These are phyloP conservation scores for Candolleomyces aberdarensis DNA, from an alignment of 768 basidiomycete species.

Conservation along the genomic window DNA sequence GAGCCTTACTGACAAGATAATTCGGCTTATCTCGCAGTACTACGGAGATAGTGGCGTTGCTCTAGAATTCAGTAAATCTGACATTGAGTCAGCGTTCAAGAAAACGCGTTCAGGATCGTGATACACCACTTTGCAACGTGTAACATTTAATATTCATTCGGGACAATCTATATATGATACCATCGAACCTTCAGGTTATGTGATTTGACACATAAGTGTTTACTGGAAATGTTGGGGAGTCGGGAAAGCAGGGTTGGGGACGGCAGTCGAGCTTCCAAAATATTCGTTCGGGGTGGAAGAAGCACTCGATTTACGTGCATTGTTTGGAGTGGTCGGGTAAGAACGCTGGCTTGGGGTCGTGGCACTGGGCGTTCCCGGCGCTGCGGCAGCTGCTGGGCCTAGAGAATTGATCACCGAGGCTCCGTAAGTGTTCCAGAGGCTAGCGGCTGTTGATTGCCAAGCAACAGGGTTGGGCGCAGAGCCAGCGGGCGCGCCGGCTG, in stretches of 20 bases:
- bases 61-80: conserved; percentile 70
- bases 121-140: neutral
- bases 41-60: conserved; percentile 71
- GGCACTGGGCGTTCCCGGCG: conserved; percentile 6
- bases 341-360: conserved; percentile 10
- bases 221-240: conserved; percentile 31
- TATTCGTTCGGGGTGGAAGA: neutral
- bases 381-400: neutral
- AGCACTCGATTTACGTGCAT: neutral
- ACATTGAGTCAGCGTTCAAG: conserved; percentile 79
- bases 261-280: neutral
- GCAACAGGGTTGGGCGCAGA: conserved; percentile 12
- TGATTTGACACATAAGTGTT: neutral
- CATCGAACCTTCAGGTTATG: conserved; percentile 1
- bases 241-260: conserved; percentile 33
- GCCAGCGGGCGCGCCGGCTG: neutral
- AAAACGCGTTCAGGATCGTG: conserved; percentile 43
- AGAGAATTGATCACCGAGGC: conserved; percentile 30
- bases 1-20: conserved; percentile 67
- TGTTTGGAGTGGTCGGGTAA: neutral
- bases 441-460: conserved; percentile 27
- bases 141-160: neutral
- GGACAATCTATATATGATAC: conserved; percentile 5
- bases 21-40: conserved; percentile 68
- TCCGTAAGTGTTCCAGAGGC: conserved; percentile 40